A percentile compares a stretch with the other conserved stretches of the same genome.
Evolutionary conservation across 768 basidiomycete species (phyloP).

Genomic region (Russula abietina): DNA sequence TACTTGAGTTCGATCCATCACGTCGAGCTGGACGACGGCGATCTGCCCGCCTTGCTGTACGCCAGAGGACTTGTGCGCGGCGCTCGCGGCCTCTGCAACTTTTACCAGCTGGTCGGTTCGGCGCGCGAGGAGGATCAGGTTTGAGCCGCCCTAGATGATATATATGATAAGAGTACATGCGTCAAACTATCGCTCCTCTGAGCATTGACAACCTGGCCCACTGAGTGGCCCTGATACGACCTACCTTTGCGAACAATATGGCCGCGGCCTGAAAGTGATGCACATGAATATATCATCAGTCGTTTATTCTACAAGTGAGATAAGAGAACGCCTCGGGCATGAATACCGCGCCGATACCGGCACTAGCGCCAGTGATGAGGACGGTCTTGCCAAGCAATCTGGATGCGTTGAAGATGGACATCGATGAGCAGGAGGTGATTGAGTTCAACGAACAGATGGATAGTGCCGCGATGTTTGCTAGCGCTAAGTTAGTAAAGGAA

Average conservation of each 20-base stretch:
- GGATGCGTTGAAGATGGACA: constrained; percentile 79
- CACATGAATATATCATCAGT: neutral
- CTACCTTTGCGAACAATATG: constrained; percentile 80
- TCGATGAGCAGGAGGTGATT: constrained; percentile 30
- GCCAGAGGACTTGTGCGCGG: constrained; percentile 68
- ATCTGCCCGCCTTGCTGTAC: constrained; percentile 74
- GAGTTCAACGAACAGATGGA: neutral
- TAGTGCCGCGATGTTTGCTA: too few relatives aligned
- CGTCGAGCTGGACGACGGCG: constrained; percentile 65
- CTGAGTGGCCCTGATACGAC: neutral
- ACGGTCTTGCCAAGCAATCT: constrained; percentile 81
- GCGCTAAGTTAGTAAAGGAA: too few relatives aligned
- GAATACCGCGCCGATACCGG: constrained; percentile 79
- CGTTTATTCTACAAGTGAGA: too few relatives aligned
- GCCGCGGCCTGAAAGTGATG: constrained; percentile 62
- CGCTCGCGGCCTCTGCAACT: constrained; percentile 61
- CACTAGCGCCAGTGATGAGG: constrained; percentile 83
- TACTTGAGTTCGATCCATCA: constrained; percentile 70
- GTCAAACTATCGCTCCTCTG: neutral
- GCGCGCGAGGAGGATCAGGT: constrained; percentile 80
- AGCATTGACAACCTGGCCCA: neutral
- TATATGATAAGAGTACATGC: neutral
- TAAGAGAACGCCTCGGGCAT: constrained; percentile 26
- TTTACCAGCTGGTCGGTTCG: constrained; percentile 63
- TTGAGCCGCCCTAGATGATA: constrained; percentile 64